Evolutionary conservation across 2,329 filamentous ascomycete genomes (phyloP).

Genomic region (Alternaria brassicae): DNA sequence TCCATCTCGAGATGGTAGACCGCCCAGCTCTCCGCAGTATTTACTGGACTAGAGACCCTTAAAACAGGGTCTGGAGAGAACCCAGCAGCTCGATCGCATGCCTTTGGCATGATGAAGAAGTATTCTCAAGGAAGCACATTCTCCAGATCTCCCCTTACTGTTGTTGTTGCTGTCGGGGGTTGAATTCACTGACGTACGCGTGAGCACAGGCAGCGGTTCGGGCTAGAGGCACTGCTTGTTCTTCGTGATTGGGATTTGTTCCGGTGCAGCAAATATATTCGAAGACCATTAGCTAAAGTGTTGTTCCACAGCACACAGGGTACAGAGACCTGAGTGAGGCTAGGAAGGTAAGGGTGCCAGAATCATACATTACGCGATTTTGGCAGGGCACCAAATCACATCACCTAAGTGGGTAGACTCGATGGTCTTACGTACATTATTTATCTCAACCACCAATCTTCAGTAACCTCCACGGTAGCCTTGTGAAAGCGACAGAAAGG

Average conservation of each 20-base stretch:
- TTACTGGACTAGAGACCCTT: constrained; percentile 52
- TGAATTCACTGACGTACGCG: neutral
- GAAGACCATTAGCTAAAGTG: neutral
- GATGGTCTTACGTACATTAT: neutral
- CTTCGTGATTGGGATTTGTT: neutral
- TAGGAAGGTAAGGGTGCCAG: neutral
- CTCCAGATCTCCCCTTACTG: too few relatives aligned
- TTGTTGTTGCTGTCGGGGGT: too few relatives aligned
- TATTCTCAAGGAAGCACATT: too few relatives aligned
- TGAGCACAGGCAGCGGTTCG: neutral
- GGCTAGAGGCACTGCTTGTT: neutral
- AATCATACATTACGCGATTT: neutral
- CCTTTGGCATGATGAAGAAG: too few relatives aligned
- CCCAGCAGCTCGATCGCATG: constrained; percentile 36
- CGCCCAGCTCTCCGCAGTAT: constrained; percentile 53
- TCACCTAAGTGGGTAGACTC: too few relatives aligned
- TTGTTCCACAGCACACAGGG: neutral
- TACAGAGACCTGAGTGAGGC: neutral
- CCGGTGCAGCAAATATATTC: neutral
- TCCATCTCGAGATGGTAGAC: constrained; percentile 58
- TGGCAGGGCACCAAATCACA: neutral
- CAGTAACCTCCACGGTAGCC: neutral
- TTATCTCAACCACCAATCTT: neutral
- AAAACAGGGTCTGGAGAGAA: constrained; percentile 48
- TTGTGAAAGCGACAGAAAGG: neutral